Conservation (phyloP, 2,329 filamentous ascomycete species). For the Chaetomium globosum region DNA sequence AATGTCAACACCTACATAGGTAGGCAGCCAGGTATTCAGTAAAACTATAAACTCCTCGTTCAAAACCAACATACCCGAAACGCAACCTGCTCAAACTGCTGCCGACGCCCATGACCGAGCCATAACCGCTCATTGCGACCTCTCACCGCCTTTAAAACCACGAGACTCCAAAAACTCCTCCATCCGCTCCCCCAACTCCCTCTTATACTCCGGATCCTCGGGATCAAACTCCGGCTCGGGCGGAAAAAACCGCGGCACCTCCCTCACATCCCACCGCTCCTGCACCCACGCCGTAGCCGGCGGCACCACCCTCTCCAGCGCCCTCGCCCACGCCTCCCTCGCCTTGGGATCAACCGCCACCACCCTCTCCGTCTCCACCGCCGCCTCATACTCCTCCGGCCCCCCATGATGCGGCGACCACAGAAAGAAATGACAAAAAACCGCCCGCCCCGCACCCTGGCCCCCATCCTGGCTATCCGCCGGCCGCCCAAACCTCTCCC, state of each 20-base stretch:
- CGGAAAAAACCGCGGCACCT: not conserved
- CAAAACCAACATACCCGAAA: not conserved
- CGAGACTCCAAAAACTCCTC: not conserved
- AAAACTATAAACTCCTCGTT: too few species aligned
- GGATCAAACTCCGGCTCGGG: not conserved
- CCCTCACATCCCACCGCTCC: slow-evolving; percentile 48
- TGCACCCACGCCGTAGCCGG: slow-evolving; percentile 33
- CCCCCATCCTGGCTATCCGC: not conserved
- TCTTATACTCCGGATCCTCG: not conserved
- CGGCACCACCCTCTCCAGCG: slow-evolving; percentile 29
- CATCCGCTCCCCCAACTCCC: not conserved
- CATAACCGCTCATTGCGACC: not conserved
- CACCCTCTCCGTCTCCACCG: not conserved
- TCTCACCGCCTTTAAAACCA: not conserved
- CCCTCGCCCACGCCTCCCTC: slow-evolving; percentile 29
- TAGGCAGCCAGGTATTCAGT: too few species aligned
- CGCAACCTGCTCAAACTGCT: not conserved
- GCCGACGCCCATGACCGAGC: not conserved
- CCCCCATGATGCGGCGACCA: not conserved
- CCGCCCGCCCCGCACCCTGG: not conserved
- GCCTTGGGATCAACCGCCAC: slow-evolving; percentile 27
- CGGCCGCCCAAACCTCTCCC: not conserved
- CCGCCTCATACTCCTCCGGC: slow-evolving; percentile 27
- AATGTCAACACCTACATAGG: too few species aligned
- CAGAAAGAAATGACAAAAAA: slow-evolving; percentile 1